Conservation (phyloP, 106 monocot species). For the Gastrodia elata region DNA sequence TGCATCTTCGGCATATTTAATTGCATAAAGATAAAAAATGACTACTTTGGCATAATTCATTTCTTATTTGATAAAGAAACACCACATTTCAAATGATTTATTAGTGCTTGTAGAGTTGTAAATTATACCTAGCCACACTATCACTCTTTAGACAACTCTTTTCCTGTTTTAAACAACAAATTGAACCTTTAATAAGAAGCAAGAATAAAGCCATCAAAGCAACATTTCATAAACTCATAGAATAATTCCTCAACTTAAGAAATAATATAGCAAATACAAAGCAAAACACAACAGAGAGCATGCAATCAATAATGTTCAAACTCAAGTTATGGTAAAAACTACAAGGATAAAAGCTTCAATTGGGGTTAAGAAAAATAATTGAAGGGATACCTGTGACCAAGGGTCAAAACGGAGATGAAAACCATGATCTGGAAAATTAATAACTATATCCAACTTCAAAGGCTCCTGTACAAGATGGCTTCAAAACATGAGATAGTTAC, state of each 20-base stretch:
- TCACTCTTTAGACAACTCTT: no score
- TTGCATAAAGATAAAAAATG: no score
- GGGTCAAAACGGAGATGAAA: constrained; percentile 97
- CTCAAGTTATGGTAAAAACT: background rate
- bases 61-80: no score
- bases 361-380: background rate
- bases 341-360: background rate
- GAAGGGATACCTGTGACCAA: constrained; percentile 80
- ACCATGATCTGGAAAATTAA: constrained; percentile 96
- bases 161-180: no score
- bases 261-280: background rate
- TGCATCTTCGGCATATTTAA: no score
- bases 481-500: background rate
- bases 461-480: constrained; percentile 54
- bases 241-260: background rate
- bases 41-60: no score
- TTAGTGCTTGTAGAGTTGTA: no score
- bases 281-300: background rate
- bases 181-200: no score
- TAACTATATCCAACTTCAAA: constrained; percentile 82
- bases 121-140: no score
- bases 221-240: background rate
- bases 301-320: background rate
- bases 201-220: background rate
- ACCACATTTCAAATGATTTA: no score